Evolutionary conservation across 1,284 basidiomycete genomes (phyloP), one percentile per base, ranked within the genome.

Genomic region (Cryptococcus hybrid): DNA sequence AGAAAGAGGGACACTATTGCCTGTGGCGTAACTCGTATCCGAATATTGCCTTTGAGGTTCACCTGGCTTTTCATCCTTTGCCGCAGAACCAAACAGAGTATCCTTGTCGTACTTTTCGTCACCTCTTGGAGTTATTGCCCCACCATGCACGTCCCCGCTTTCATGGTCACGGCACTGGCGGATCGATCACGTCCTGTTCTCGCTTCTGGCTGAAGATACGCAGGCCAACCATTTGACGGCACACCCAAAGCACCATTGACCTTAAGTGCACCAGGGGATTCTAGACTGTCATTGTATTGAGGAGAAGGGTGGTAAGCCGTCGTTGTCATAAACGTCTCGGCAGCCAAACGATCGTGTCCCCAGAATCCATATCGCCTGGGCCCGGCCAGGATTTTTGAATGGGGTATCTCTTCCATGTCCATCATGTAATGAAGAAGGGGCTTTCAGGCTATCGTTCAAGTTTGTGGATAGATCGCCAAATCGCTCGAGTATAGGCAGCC

Each of bases 401-500:
- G 9, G 60, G 13, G 60, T 62, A 8, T 48, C 60, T 36, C 57
- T 37, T 9, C 57, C 57, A 51, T 24, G 24, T 24, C 51, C 56
- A 8, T 15, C 34, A 5, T 15, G 24, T 11, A 15, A 43, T 18
- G n/a, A 11, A 24, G n/a, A n/a, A 12, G 52, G 52, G 24, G 52
- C 35, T 15, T 47, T n/a, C 8, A 54, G 45, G 30, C 13, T 18
- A 9, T 35, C 34, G 36, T 55, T 53, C 18, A 56, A 45, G 5
- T 54, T 47, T 7, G 53, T 55, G 12, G 37, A 44, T n/a, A 60
- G 49, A 47, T 57, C 55, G 11, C 60, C 55, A 34, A 58, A 58
- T n/a, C 58, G 49, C 35, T 59, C 55, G 3, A 56, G 46, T 7
- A 63, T 57, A 3, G 58, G 61, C 13, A 61, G 45, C 57, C 60